phyloP scores from a whole-genome alignment of 345 rosid genomes.

The Camelina laxa region DNA sequence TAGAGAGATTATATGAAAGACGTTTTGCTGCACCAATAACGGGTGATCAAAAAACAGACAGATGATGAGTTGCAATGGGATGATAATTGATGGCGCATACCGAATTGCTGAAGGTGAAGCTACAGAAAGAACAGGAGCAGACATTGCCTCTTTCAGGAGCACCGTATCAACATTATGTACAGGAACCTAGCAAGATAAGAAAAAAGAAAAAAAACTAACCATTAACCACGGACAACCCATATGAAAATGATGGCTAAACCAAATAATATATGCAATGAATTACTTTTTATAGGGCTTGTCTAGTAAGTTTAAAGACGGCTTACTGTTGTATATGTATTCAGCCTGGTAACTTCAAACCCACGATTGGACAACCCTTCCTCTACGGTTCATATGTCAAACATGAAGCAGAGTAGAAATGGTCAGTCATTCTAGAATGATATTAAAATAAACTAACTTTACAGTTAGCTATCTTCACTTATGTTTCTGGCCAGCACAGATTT shows the following conservation, averaged over 20 bases:
- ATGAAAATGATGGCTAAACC: neutral
- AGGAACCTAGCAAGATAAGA: constrained; percentile 59
- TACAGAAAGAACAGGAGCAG: constrained; percentile 77
- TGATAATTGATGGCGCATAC: constrained; percentile 42
- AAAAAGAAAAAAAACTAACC: constrained; percentile 19
- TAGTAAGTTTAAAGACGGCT: constrained; percentile 41
- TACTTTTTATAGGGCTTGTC: neutral
- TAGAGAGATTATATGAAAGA: neutral
- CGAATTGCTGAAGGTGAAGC: constrained; percentile 92
- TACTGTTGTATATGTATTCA: constrained; percentile 94
- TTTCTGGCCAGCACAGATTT: neutral
- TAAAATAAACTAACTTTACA: neutral
- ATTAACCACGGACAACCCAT: constrained; percentile 13
- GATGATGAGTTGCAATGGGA: neutral
- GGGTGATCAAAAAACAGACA: neutral
- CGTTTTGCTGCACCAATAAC: neutral
- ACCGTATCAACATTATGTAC: constrained; percentile 66
- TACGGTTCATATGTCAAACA: constrained; percentile 50
- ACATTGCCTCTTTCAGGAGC: constrained; percentile 66
- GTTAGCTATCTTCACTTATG: neutral
- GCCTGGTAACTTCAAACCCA: constrained; percentile 89
- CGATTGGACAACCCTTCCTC: constrained; percentile 83
- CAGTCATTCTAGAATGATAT: constrained; percentile 18
- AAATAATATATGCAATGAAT: neutral
- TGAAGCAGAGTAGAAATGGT: constrained; percentile 21